Base-by-base conservation (phyloP, 2,329 filamentous ascomycete species). In the Diaporthe nobilis region DNA sequence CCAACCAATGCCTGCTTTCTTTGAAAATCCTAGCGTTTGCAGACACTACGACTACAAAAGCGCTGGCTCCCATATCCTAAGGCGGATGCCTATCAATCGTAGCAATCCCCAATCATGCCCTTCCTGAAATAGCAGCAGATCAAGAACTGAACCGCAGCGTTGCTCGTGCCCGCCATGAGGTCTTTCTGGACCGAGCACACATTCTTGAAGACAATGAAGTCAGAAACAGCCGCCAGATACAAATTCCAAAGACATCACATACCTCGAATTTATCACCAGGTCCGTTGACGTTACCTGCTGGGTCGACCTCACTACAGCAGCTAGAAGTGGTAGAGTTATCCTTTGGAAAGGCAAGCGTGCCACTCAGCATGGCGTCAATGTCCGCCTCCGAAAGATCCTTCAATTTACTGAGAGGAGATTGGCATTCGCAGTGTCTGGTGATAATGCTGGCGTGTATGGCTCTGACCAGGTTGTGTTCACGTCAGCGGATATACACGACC, bases 351-450 rank as follows among this genome's bases (percentile, higher is more conserved):
- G 42, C 7, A 15, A 71, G 7, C 20, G 39, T 71, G 53, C 68
- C 68, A 20, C 22, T 2, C 5, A 71, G 49, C 34, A 70, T 42
- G 4, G 34, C 22, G 9, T 53, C 65, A 17, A 70, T 55, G 4
- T 55, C 34, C 2, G 31, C 25, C 15, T 22, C 8, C 2, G 47
- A 39, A 5, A 70, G 15, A 5, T 13, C 34, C 4, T 39, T 17
- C 6, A 70, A 13, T n/a, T 55, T 51, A 34, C 49, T 55, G 2
- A 39, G 47, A 25, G 65, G 47, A 15, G 47, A 42, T n/a, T 70
- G 65, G 65, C 65, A 70, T 34, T 70, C 65, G 49, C 65, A 70
- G 17, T 55, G 49, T 42, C 34, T 70, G 47, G 49, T 55, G 10
- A 55, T 20, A 10, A 31, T 70, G 4, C 17, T 39, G n/a, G 65